A percentile compares a stretch with the other conserved stretches of the same genome.
Conservation (phyloP, 257 asterid species). For the Solanum piurae region DNA sequence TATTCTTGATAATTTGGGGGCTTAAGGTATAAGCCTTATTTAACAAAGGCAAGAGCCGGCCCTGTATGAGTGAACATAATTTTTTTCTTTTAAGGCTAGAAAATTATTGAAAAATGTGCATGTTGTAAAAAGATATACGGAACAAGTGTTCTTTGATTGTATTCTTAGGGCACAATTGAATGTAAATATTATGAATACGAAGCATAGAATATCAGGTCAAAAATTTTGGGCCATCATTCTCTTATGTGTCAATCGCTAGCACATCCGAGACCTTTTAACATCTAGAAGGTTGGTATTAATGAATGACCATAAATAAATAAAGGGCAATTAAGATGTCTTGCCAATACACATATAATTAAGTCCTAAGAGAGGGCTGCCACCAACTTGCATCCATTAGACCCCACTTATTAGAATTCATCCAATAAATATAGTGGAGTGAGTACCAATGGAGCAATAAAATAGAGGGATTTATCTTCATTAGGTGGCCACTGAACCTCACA, state of each 20-base stretch:
- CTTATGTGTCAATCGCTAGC: constrained; percentile 2
- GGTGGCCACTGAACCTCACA: background rate
- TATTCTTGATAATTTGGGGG: no score
- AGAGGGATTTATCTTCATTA: background rate
- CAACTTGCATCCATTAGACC: background rate
- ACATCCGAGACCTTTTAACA: background rate
- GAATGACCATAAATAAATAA: background rate
- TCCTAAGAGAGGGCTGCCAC: background rate
- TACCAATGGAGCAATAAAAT: background rate
- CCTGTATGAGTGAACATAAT: no score
- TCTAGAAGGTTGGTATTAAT: background rate
- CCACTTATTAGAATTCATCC: background rate
- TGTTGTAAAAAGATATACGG: background rate
- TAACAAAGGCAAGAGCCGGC: no score
- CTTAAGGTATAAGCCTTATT: no score
- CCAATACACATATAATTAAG: background rate
- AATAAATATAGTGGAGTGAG: background rate
- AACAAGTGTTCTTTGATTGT: background rate
- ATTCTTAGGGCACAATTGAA: background rate
- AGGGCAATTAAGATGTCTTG: background rate
- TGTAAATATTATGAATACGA: background rate
- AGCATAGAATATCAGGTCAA: background rate
- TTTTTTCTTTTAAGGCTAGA: background rate
- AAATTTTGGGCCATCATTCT: background rate
- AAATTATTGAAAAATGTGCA: background rate